These are phyloP conservation scores for Alternaria solani DNA, from an alignment of 2,329 filamentous ascomycete species.

Conservation along the genomic window DNA sequence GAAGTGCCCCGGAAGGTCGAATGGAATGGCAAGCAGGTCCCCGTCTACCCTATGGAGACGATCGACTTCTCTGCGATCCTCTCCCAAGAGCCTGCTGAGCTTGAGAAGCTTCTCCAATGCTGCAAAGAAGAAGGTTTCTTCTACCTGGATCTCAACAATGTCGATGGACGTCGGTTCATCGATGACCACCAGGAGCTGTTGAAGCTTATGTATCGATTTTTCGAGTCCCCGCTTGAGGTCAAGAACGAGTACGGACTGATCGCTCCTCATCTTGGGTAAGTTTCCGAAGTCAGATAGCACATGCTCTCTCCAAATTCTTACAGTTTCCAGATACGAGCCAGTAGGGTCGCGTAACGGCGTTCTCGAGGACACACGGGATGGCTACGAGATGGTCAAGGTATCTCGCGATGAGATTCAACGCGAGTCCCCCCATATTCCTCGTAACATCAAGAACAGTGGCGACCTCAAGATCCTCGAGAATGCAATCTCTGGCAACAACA, in stretches of 20 bases:
- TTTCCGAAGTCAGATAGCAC: slow-evolving; percentile 24
- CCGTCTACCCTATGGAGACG: slow-evolving; percentile 51
- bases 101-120: slow-evolving; percentile 60
- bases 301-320: not conserved
- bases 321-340: slow-evolving; percentile 26
- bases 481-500: slow-evolving; percentile 41
- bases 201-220: slow-evolving; percentile 65
- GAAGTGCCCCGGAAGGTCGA: slow-evolving; percentile 37
- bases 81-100: slow-evolving; percentile 63
- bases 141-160: slow-evolving; percentile 62
- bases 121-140: slow-evolving; percentile 65
- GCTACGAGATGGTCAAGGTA: slow-evolving; percentile 47
- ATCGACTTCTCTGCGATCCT: slow-evolving; percentile 62
- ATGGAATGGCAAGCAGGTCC: slow-evolving; percentile 44
- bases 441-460: slow-evolving; percentile 39
- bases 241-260: slow-evolving; percentile 67
- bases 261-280: slow-evolving; percentile 61
- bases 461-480: slow-evolving; percentile 40
- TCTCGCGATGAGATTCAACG: slow-evolving; percentile 46
- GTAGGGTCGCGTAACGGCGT: slow-evolving; percentile 41
- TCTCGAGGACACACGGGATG: slow-evolving; percentile 41
- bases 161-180: slow-evolving; percentile 63
- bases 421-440: slow-evolving; percentile 32
- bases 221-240: slow-evolving; percentile 60
- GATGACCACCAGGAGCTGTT: slow-evolving; percentile 62